phyloP scores from a whole-genome alignment of 2,329 filamentous ascomycete species.

The Arthroderma sp. region DNA sequence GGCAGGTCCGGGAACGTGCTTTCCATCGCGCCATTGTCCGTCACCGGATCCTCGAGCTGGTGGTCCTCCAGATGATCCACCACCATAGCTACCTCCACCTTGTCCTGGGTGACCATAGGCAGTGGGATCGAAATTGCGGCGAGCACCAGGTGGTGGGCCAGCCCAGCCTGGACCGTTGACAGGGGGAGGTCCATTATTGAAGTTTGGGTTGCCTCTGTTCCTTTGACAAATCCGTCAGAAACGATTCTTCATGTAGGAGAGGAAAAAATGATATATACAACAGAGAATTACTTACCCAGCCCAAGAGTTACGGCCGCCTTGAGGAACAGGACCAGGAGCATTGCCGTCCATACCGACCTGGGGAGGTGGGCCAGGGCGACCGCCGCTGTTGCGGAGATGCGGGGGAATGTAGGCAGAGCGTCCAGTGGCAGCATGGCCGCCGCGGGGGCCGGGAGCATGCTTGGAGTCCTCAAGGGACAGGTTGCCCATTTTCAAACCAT shows the following conservation, averaged over 20 bases:
- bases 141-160: constrained; percentile 20
- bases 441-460: constrained; percentile 36
- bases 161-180: constrained; percentile 18
- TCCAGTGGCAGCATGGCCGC: constrained; percentile 31
- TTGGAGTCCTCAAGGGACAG: constrained; percentile 49
- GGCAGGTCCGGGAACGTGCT: constrained; percentile 79
- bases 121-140: constrained; percentile 43
- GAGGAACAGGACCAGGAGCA: constrained; percentile 19
- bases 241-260: constrained; percentile 5
- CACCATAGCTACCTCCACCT: constrained; percentile 29
- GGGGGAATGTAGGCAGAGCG: constrained; percentile 54
- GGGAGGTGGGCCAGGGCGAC: constrained; percentile 16
- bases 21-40: constrained; percentile 91
- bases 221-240: constrained; percentile 12
- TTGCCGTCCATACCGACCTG: constrained; percentile 27
- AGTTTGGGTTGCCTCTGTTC: constrained; percentile 6
- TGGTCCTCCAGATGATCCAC: constrained; percentile 25
- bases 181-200: constrained; percentile 12
- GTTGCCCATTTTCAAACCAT: constrained; percentile 44
- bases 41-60: constrained; percentile 74
- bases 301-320: constrained; percentile 21
- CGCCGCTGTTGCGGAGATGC: constrained; percentile 40
- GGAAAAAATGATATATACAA: constrained; percentile 3
- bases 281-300: constrained; percentile 14
- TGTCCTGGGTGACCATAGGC: constrained; percentile 48